Percentiles rank a stretch among this genome's conserved stretches.
These are phyloP conservation scores for Wickerhamiella domercqiae DNA, from an alignment of 805 yeast genomes.

Conservation along the genomic window DNA sequence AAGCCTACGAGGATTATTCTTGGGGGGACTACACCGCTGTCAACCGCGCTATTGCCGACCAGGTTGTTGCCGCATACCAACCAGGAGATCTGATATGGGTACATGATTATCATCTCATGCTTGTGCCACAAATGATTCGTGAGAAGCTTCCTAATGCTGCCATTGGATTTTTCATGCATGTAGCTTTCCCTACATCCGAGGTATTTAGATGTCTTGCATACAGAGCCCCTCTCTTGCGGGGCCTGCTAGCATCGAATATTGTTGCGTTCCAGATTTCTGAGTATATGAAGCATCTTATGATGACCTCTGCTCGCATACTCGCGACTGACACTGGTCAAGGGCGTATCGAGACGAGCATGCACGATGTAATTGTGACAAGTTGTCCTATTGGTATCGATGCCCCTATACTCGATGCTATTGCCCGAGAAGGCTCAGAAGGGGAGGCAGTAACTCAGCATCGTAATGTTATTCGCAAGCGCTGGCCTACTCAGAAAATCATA, in stretches of 20 bases:
- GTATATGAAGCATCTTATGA: slow-evolving; percentile 84
- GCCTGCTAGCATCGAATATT: slow-evolving; percentile 78
- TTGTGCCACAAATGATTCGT: slow-evolving; percentile 76
- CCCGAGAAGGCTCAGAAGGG: slow-evolving; percentile 26
- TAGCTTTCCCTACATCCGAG: slow-evolving; percentile 90
- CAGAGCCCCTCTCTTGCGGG: slow-evolving; percentile 57
- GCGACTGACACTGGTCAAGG: slow-evolving; percentile 77
- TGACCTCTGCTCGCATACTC: slow-evolving; percentile 70
- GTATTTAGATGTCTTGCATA: slow-evolving; percentile 90
- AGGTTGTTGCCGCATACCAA: slow-evolving; percentile 49
- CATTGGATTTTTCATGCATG: slow-evolving; percentile 84
- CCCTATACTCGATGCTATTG: slow-evolving; percentile 30
- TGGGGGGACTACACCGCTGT: slow-evolving; percentile 71
- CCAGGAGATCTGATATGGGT: slow-evolving; percentile 77
- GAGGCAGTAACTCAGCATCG: slow-evolving; percentile 33
- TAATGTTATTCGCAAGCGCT: slow-evolving; percentile 54
- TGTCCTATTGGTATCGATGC: slow-evolving; percentile 30
- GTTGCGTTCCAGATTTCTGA: slow-evolving; percentile 85
- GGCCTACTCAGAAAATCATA: slow-evolving; percentile 56
- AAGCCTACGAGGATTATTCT: slow-evolving; percentile 89
- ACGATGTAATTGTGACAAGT: slow-evolving; percentile 23
- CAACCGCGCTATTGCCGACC: slow-evolving; percentile 69
- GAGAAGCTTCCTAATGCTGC: slow-evolving; percentile 61
- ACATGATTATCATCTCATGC: slow-evolving; percentile 81
- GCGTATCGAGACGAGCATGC: slow-evolving; percentile 54